Evolutionary conservation across 495 filamentous ascomycete species (phyloP).

Genomic region (Penicillium odoratum): DNA sequence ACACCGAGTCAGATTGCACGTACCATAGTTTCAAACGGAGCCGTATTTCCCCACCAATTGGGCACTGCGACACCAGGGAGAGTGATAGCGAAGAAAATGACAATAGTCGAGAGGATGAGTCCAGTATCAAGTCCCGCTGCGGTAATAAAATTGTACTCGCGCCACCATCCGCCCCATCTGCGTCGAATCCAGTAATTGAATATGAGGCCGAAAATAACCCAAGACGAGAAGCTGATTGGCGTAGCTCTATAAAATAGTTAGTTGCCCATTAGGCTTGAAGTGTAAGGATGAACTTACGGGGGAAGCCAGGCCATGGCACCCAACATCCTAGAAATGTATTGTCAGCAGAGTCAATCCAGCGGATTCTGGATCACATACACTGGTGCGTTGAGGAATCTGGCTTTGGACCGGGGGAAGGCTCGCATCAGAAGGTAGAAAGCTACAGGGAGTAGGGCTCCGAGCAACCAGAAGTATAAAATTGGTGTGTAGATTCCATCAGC

Average conservation of each 20-base stretch:
- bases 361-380: slow-evolving; percentile 15
- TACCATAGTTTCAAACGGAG: slow-evolving; percentile 35
- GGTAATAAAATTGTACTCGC: slow-evolving; percentile 55
- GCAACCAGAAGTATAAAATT: slow-evolving; percentile 55
- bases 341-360: not conserved
- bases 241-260: slow-evolving; percentile 35
- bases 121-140: slow-evolving; percentile 55
- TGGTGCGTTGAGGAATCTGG: slow-evolving; percentile 55
- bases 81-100: slow-evolving; percentile 57
- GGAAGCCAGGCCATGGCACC: slow-evolving; percentile 56
- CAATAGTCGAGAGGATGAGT: slow-evolving; percentile 54
- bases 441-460: slow-evolving; percentile 54
- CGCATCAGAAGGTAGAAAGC: slow-evolving; percentile 49
- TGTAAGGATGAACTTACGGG: slow-evolving; percentile 28
- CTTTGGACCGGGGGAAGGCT: slow-evolving; percentile 45
- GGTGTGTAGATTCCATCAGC: slow-evolving; percentile 56
- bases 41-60: slow-evolving; percentile 55
- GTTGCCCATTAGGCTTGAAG: not conserved
- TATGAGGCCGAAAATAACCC: slow-evolving; percentile 58
- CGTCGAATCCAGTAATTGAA: slow-evolving; percentile 58
- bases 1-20: not conserved
- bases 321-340: slow-evolving; percentile 47
- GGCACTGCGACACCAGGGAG: slow-evolving; percentile 49
- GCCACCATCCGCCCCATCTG: slow-evolving; percentile 59
- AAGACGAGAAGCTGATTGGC: slow-evolving; percentile 58